These are phyloP conservation scores for Canavalia ensiformis DNA, from an alignment of 306 rosid genomes.

Conservation along the genomic window DNA sequence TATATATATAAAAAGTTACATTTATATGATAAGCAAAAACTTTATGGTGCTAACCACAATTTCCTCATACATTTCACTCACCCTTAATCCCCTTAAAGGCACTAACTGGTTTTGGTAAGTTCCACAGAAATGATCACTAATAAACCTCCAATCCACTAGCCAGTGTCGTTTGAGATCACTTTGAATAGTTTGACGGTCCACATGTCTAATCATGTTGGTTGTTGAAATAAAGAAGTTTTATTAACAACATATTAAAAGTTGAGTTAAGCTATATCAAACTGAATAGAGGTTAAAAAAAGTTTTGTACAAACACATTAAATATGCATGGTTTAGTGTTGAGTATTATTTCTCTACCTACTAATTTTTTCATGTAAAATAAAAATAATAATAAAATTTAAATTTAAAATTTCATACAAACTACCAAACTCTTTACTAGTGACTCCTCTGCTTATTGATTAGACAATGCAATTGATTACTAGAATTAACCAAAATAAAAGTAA, in stretches of 20 bases:
- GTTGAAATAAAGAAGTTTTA: slow-evolving; percentile 72
- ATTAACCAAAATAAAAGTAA: slow-evolving; percentile 18
- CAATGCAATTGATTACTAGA: slow-evolving; percentile 38
- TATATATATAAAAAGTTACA: background rate
- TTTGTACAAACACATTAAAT: slow-evolving; percentile 47
- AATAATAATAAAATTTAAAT: no score
- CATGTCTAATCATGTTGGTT: slow-evolving; percentile 91
- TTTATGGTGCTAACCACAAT: slow-evolving; percentile 38
- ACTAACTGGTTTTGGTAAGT: slow-evolving; percentile 37
- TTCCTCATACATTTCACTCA: slow-evolving; percentile 23
- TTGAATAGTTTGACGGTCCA: slow-evolving; percentile 67
- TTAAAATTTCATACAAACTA: no score
- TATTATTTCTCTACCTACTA: slow-evolving; percentile 37
- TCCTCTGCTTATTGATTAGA: background rate
- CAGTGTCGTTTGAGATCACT: slow-evolving; percentile 55
- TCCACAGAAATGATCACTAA: slow-evolving; percentile 45
- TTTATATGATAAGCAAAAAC: slow-evolving; percentile 22
- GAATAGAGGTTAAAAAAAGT: background rate
- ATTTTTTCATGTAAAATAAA: no score
- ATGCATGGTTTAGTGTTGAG: slow-evolving; percentile 29
- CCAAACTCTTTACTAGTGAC: no score
- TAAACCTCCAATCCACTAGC: slow-evolving; percentile 45
- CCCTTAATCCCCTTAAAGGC: slow-evolving; percentile 28
- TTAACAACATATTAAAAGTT: slow-evolving; percentile 62
- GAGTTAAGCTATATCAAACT: slow-evolving; percentile 56